A percentile compares a stretch with the other conserved stretches of the same genome.
phyloP scores from a whole-genome alignment of 768 basidiomycete species.

The Boletus rufocinnamomeus region DNA sequence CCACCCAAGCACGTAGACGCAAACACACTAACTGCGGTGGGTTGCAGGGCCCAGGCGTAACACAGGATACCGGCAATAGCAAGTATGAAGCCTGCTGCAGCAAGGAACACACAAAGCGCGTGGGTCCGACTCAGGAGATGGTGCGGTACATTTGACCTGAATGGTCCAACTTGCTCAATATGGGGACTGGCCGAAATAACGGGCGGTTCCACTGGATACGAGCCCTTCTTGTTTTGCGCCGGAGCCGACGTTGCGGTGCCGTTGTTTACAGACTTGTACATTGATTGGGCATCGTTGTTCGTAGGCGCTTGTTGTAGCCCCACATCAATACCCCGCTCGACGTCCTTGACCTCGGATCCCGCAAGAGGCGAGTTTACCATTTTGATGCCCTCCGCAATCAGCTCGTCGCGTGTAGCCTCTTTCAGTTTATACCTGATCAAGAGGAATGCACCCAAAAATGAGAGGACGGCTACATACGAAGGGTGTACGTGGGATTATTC shows the following conservation, averaged over 20 bases:
- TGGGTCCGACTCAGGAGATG: constrained; percentile 54
- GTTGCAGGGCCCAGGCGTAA: constrained; percentile 52
- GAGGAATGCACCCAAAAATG: constrained; percentile 59
- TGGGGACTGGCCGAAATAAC: constrained; percentile 51
- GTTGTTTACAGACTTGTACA: not conserved
- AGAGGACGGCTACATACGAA: constrained; percentile 36
- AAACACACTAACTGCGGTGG: constrained; percentile 47
- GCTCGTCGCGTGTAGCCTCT: constrained; percentile 52
- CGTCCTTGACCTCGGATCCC: constrained; percentile 11
- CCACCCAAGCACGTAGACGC: constrained; percentile 41
- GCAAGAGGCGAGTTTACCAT: constrained; percentile 26
- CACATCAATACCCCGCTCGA: constrained; percentile 14
- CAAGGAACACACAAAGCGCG: constrained; percentile 47
- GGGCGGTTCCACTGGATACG: constrained; percentile 23
- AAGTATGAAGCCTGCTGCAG: constrained; percentile 51
- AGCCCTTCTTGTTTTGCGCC: not conserved
- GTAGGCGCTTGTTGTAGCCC: not conserved
- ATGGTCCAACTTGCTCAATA: constrained; percentile 52
- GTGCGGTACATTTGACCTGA: constrained; percentile 39
- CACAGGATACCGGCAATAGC: constrained; percentile 51
- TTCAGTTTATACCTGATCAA: constrained; percentile 55
- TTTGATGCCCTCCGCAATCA: constrained; percentile 37
- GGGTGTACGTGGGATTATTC: not conserved
- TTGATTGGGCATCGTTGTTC: not conserved
- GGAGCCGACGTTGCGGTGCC: not conserved